Conservation (phyloP, 192 early-diverging fungal genomes). For the Coemansia sp. region DNA sequence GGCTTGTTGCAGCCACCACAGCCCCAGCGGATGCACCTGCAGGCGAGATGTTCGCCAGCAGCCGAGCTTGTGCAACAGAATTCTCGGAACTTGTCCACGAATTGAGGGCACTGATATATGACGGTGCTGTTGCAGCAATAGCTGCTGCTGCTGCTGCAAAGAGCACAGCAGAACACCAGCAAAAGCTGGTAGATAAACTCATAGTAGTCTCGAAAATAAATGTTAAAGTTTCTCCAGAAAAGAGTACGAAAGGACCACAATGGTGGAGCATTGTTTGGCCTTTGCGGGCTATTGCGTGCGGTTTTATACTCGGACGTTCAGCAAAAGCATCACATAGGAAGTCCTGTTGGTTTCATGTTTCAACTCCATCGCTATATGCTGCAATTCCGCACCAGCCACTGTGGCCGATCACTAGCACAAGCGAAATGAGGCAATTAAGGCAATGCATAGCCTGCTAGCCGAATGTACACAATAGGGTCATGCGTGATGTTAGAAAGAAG, state of each 20-base stretch:
- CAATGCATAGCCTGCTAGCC: no score
- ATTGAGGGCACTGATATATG: background rate
- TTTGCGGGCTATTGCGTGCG: background rate
- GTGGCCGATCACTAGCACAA: background rate
- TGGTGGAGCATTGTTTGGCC: no score
- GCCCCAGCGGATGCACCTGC: constrained; percentile 5
- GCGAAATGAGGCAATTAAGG: no score
- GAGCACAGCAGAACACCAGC: background rate
- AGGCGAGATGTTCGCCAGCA: constrained; percentile 7
- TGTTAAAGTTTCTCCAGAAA: background rate
- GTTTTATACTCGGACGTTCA: background rate
- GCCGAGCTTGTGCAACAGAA: background rate
- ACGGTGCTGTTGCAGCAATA: background rate
- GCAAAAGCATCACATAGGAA: background rate
- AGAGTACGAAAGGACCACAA: no score
- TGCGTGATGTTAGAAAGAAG: no score
- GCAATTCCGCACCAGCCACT: background rate
- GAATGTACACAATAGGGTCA: no score
- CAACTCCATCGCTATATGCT: background rate
- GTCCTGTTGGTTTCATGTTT: background rate
- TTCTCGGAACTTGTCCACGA: background rate
- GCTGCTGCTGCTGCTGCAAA: background rate
- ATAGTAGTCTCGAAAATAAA: background rate
- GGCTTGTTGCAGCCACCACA: constrained; percentile 5
- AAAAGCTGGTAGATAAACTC: background rate